Evolutionary conservation across 2,329 filamentous ascomycete genomes (phyloP), one percentile per base, ranked within the genome.

Genomic region (Aspergillus costaricaensis): DNA sequence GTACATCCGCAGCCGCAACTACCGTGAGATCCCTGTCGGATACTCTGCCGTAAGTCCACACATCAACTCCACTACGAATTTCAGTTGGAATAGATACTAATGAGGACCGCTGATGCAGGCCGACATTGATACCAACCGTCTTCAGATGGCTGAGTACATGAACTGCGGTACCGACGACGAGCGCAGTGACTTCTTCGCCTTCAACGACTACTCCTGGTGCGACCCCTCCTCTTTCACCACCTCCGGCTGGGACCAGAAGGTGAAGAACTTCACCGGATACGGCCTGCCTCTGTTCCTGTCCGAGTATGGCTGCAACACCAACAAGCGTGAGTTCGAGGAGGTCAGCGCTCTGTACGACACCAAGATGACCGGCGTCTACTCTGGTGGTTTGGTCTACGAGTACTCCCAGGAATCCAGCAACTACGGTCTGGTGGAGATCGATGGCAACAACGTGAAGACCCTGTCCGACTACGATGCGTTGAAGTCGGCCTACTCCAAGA

Each of bases 311-410:
- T 99, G 95, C 83, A 88, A 86, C 79, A 89, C 85, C 74, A 92
- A 91, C 82, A 86, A 82, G 62, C 93, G 94, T 69, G 82, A 89
- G 72, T 99, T 96, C 72, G 82, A 87, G 61, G 94, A 97, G 80
- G 80, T 97, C 55, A 77, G 78, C 51, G 83, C 93, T 49, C 83
- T 99, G 60, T 98, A 97, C 88, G 86, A 82, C 78, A 79, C 77
- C 19, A 76, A 96, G 62, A 98, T 98, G 94, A 92, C 89, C 7
- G 69, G 77, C 17, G 92, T 97, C 70, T 98, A 96, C 85, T 97
- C 93, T 43, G 95, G 95, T 71, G 95, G 95, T 76, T 86, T 99
- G 41, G 91, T 97, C 77, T 99, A 97, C 81, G 93, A 98, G 79
- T 99, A 96, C 82, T 88, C 90, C 9, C 90, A 96, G 79, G 92